These are phyloP conservation scores for Avena atlantica DNA, from an alignment of 176 grass and related monocot genomes.

Conservation along the genomic window DNA sequence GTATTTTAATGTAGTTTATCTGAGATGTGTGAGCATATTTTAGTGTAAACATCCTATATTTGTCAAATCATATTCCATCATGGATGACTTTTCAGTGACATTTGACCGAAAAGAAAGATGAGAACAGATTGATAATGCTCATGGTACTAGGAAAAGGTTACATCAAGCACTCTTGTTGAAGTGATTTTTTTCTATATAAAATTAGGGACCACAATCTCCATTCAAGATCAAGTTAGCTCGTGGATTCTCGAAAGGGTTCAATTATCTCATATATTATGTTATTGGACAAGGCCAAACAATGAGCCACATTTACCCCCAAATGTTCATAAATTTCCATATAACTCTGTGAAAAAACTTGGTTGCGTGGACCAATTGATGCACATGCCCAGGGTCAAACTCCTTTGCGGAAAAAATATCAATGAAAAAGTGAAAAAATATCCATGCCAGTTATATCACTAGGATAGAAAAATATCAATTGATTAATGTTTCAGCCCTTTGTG, in stretches of 20 bases:
- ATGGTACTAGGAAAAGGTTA: background rate
- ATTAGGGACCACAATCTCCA: background rate
- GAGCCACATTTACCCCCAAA: background rate
- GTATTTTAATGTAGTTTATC: background rate
- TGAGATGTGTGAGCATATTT: background rate
- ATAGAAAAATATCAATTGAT: too few species aligned
- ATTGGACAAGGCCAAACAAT: background rate
- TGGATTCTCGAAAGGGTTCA: background rate
- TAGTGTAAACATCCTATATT: background rate
- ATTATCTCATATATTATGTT: background rate
- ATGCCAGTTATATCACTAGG: too few species aligned
- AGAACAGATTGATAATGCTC: background rate
- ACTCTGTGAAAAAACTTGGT: background rate
- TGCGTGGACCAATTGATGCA: too few species aligned
- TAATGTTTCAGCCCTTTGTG: too few species aligned
- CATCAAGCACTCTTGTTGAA: background rate
- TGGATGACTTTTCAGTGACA: background rate
- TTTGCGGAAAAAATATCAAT: too few species aligned
- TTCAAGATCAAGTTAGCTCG: background rate
- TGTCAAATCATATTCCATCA: background rate
- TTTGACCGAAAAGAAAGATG: background rate
- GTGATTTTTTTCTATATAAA: background rate
- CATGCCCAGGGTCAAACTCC: too few species aligned
- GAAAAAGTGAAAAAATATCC: too few species aligned
- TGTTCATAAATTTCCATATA: background rate